These are phyloP conservation scores for Phytophthora podocarpi DNA, from an alignment of 352 stramenopile species.

Conservation along the genomic window DNA sequence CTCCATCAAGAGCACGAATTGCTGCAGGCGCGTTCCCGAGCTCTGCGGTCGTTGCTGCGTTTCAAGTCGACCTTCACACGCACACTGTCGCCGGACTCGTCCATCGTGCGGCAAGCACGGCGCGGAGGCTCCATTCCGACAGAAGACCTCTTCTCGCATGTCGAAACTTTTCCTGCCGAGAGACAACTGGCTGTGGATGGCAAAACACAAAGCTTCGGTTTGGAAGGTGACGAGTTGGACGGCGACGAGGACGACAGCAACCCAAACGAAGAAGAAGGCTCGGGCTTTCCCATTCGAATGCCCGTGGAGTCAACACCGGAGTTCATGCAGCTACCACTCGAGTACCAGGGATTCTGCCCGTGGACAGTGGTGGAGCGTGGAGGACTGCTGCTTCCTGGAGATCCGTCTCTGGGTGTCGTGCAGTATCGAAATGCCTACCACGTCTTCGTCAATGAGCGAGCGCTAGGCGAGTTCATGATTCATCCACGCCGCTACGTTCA, in stretches of 20 bases:
- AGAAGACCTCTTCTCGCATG: conserved; percentile 74
- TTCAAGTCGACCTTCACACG: conserved; percentile 80
- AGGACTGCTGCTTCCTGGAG: conserved; percentile 90
- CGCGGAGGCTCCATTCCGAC: conserved; percentile 59
- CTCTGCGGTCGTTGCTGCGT: conserved; percentile 68
- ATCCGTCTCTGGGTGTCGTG: conserved; percentile 92
- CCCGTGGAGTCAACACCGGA: conserved; percentile 92
- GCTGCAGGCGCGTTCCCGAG: conserved; percentile 66
- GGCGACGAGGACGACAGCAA: conserved; percentile 45
- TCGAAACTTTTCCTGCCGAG: conserved; percentile 64
- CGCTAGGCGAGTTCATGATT: conserved; percentile 89
- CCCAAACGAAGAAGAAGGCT: conserved; percentile 48
- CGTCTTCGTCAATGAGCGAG: conserved; percentile 93
- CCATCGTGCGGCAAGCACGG: conserved; percentile 57
- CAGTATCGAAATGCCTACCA: conserved; percentile 90
- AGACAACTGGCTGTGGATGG: conserved; percentile 28
- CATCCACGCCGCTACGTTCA: conserved; percentile 82
- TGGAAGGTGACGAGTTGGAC: conserved; percentile 22
- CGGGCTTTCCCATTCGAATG: conserved; percentile 75
- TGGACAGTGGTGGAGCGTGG: conserved; percentile 91
- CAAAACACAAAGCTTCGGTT: conserved; percentile 20
- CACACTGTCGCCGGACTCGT: conserved; percentile 56
- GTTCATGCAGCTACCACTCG: conserved; percentile 94
- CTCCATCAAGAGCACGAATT: conserved; percentile 76
- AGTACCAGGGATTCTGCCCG: conserved; percentile 94